These are phyloP conservation scores for Xylariaceae sp. DNA, from an alignment of 2,329 filamentous ascomycete genomes.

Conservation along the genomic window DNA sequence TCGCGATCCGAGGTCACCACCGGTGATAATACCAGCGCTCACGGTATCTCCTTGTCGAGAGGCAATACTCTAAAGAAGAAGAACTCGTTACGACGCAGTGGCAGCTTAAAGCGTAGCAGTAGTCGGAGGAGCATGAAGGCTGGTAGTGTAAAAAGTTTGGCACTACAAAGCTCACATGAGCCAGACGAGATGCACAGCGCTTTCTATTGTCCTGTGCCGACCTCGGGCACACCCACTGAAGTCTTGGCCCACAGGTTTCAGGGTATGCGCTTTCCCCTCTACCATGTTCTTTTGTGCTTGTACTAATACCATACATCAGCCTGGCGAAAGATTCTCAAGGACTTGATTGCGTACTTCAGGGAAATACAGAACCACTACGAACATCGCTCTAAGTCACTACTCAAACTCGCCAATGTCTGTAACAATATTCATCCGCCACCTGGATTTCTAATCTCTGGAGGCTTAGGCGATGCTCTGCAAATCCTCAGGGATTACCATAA, in stretches of 20 bases:
- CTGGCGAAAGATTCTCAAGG: slow-evolving; percentile 95
- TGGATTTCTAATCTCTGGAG: slow-evolving; percentile 78
- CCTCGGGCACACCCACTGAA: slow-evolving; percentile 85
- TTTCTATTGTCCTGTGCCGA: slow-evolving; percentile 90
- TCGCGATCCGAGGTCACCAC: slow-evolving; percentile 58
- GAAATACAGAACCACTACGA: slow-evolving; percentile 93
- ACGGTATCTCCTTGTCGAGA: slow-evolving; percentile 50
- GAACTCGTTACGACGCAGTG: slow-evolving; percentile 74
- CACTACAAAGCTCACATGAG: slow-evolving; percentile 71
- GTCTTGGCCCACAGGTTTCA: slow-evolving; percentile 87
- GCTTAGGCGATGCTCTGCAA: slow-evolving; percentile 85
- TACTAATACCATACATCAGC: slow-evolving; percentile 55
- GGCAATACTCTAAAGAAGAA: slow-evolving; percentile 89
- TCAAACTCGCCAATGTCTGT: slow-evolving; percentile 83
- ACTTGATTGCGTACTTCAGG: slow-evolving; percentile 90
- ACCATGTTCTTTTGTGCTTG: neutral
- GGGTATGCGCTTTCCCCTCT: slow-evolving; percentile 59
- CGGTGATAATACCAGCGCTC: slow-evolving; percentile 45
- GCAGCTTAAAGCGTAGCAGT: slow-evolving; percentile 77
- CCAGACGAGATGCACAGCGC: slow-evolving; percentile 78
- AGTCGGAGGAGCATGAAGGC: slow-evolving; percentile 84
- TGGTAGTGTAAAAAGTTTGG: slow-evolving; percentile 84
- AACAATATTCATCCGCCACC: slow-evolving; percentile 79
- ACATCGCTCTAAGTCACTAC: slow-evolving; percentile 77
- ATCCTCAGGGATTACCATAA: slow-evolving; percentile 85